Conservation (phyloP, 78 protist species). For the Dictyostelium capitatum region DNA sequence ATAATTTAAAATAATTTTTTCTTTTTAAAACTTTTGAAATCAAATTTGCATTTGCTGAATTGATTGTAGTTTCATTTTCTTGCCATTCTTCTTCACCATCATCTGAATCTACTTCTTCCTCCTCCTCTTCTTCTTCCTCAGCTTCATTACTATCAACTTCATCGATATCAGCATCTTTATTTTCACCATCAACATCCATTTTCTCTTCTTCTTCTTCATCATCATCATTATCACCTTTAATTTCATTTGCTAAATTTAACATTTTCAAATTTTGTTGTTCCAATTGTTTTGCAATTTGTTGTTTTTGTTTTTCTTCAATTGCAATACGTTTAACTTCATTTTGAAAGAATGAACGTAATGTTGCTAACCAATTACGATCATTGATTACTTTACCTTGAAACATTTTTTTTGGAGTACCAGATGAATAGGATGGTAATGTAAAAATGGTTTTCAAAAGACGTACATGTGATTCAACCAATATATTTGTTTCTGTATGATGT, state of each 20-base stretch:
- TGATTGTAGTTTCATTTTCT: background rate
- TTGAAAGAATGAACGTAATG: slow-evolving; percentile 18
- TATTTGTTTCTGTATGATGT: slow-evolving; percentile 8
- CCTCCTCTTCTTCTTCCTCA: slow-evolving; percentile 21
- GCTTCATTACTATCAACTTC: background rate
- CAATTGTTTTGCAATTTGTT: slow-evolving; percentile 29
- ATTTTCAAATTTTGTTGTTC: slow-evolving; percentile 41
- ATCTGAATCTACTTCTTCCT: slow-evolving; percentile 16
- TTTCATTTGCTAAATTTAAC: slow-evolving; percentile 59
- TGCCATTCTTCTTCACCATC: slow-evolving; percentile 7
- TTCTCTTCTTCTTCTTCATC: slow-evolving; percentile 11
- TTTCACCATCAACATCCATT: background rate
- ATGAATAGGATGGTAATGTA: background rate
- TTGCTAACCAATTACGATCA: slow-evolving; percentile 41
- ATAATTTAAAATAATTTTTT: slow-evolving; percentile 32
- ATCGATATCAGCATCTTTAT: background rate
- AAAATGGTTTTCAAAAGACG: slow-evolving; percentile 31
- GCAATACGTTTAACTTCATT: slow-evolving; percentile 36
- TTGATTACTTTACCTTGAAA: slow-evolving; percentile 21
- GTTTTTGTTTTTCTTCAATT: slow-evolving; percentile 25
- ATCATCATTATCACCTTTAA: slow-evolving; percentile 26
- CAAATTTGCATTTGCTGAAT: slow-evolving; percentile 5
- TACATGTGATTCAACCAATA: slow-evolving; percentile 28
- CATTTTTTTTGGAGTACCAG: slow-evolving; percentile 49
- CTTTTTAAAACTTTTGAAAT: slow-evolving; percentile 45